Conservation (phyloP, 1,139 yeast genomes). For the Eremothecium coryli region DNA sequence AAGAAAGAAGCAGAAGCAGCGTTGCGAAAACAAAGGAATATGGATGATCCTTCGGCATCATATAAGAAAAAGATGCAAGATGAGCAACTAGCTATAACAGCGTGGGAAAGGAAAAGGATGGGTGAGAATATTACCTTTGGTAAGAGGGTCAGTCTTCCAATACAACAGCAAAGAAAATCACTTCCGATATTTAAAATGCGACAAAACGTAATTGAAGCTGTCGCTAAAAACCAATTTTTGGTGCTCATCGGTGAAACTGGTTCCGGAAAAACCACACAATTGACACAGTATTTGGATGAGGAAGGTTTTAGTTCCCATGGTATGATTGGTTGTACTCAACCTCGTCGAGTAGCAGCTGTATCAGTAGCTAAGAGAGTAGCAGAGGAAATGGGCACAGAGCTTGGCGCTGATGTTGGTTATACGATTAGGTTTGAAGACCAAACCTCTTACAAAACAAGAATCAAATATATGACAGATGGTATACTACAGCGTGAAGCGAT, state of each 20-base stretch:
- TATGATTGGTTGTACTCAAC: conserved; percentile 86
- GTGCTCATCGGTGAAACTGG: conserved; percentile 97
- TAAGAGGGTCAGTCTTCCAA: conserved; percentile 39
- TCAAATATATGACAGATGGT: conserved; percentile 92
- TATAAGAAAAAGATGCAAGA: conserved; percentile 17
- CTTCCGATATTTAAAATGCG: conserved; percentile 71
- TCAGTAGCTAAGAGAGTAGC: conserved; percentile 91
- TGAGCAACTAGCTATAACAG: conserved; percentile 32
- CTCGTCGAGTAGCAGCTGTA: conserved; percentile 91
- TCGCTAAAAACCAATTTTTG: conserved; percentile 58
- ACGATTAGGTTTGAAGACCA: conserved; percentile 78
- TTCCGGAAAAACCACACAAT: conserved; percentile 92
- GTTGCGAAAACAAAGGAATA: conserved; percentile 21
- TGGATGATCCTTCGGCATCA: conserved; percentile 38
- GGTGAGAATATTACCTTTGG: conserved; percentile 42
- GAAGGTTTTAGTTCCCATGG: conserved; percentile 59
- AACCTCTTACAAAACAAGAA: conserved; percentile 50
- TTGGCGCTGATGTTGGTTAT: conserved; percentile 83
- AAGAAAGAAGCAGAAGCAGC: conserved; percentile 38
- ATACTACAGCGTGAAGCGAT: conserved; percentile 82
- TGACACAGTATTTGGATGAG: conserved; percentile 81
- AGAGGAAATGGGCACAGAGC: conserved; percentile 61
- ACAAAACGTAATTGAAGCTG: conserved; percentile 51
- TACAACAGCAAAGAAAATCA: conserved; percentile 59
- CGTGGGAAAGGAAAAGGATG: conserved; percentile 42